These are phyloP conservation scores for Lasiodiplodia sp. DNA, from an alignment of 2,329 filamentous ascomycete species.

Conservation along the genomic window DNA sequence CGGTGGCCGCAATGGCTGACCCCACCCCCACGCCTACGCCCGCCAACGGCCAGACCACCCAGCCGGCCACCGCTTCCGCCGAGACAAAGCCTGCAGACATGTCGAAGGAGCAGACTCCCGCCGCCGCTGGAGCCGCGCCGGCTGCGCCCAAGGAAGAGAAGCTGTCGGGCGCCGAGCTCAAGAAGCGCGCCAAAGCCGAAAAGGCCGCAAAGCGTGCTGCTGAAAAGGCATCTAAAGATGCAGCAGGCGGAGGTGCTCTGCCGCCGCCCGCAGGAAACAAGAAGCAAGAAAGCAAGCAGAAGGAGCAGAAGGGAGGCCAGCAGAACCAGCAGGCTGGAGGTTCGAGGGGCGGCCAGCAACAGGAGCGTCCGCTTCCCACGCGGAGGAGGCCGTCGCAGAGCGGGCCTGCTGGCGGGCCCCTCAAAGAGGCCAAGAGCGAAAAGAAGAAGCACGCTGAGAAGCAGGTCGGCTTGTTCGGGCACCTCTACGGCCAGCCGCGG, in stretches of 20 bases:
- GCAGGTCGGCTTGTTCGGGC: slow-evolving; percentile 78
- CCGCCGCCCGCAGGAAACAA: slow-evolving; percentile 44
- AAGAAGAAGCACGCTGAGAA: slow-evolving; percentile 55
- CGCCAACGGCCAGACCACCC: slow-evolving; percentile 21
- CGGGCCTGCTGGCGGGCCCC: slow-evolving; percentile 35
- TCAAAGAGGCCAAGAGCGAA: slow-evolving; percentile 42
- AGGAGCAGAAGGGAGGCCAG: slow-evolving; percentile 43
- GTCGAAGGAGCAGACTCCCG: slow-evolving; percentile 11
- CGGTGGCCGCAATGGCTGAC: slow-evolving; percentile 26
- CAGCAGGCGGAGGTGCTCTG: slow-evolving; percentile 37
- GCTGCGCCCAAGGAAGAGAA: slow-evolving; percentile 53
- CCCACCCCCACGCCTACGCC: slow-evolving; percentile 20
- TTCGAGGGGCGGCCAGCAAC: slow-evolving; percentile 40
- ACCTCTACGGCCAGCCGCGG: slow-evolving; percentile 79
- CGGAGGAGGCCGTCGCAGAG: slow-evolving; percentile 44
- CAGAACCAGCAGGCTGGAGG: slow-evolving; percentile 45
- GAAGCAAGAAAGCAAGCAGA: slow-evolving; percentile 48
- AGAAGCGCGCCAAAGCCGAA: slow-evolving; percentile 88
- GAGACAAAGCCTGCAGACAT: slow-evolving; percentile 8
- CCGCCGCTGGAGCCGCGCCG: not conserved
- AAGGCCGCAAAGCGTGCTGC: slow-evolving; percentile 84
- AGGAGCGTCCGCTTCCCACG: slow-evolving; percentile 35
- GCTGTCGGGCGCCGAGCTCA: slow-evolving; percentile 78
- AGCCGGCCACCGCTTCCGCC: slow-evolving; percentile 1
- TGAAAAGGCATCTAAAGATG: slow-evolving; percentile 63